Conservation (phyloP, 75 land plant species). For the Sequoiadendron giganteum region DNA sequence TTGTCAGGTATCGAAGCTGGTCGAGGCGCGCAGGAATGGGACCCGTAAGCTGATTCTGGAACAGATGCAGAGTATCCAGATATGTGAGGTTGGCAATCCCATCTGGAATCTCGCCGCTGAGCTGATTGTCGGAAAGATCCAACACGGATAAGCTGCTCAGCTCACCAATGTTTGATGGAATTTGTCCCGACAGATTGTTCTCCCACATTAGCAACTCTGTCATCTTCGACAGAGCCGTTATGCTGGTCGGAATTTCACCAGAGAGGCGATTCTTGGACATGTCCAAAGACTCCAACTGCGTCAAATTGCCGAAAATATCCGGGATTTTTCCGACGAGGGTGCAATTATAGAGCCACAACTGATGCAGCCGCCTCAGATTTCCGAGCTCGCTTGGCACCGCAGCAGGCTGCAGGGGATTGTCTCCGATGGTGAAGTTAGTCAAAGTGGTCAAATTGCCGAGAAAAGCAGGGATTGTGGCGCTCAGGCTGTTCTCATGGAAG, state of each 20-base stretch:
- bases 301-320: constrained; percentile 17
- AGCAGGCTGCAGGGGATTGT: constrained; percentile 20
- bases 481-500: not conserved
- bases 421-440: constrained; percentile 19
- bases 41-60: constrained; percentile 20
- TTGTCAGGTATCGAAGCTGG: constrained; percentile 16
- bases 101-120: constrained; percentile 10
- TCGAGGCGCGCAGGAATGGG: constrained; percentile 21
- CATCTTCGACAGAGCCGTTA: constrained; percentile 21
- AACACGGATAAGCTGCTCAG: constrained; percentile 10
- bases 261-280: constrained; percentile 27
- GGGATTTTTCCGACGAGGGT: constrained; percentile 38
- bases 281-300: constrained; percentile 19
- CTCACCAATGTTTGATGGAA: constrained; percentile 19
- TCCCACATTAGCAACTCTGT: constrained; percentile 7
- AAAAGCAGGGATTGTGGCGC: not conserved
- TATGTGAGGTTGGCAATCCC: constrained; percentile 18
- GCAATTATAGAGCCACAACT: constrained; percentile 11
- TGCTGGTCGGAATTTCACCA: constrained; percentile 14
- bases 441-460: not conserved
- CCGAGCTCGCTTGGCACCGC: not conserved
- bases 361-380: not conserved
- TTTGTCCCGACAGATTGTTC: constrained; percentile 23
- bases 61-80: constrained; percentile 7
- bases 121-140: not conserved